These are phyloP conservation scores for Barnettozyma pratensis DNA, from an alignment of 805 yeast species.

Conservation along the genomic window DNA sequence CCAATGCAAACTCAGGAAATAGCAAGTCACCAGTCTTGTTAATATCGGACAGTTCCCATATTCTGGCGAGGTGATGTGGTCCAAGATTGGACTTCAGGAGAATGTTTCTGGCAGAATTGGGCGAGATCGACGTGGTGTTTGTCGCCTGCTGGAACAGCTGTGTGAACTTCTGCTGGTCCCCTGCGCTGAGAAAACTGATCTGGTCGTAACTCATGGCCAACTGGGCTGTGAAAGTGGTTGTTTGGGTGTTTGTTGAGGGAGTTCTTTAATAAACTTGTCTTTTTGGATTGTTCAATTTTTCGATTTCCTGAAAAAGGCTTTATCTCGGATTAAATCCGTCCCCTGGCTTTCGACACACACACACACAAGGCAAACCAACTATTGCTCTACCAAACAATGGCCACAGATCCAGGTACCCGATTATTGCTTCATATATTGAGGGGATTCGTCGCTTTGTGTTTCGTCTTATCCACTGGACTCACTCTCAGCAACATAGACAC, in stretches of 20 bases:
- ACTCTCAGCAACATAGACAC: too few species aligned
- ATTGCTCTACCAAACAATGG: too few species aligned
- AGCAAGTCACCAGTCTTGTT: conserved; percentile 77
- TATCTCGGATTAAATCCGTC: too few species aligned
- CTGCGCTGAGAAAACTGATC: conserved; percentile 59
- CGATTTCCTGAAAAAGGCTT: too few species aligned
- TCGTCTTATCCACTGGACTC: too few species aligned
- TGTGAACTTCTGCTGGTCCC: conserved; percentile 83
- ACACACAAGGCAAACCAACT: too few species aligned
- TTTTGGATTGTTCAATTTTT: too few species aligned
- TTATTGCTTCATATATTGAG: too few species aligned
- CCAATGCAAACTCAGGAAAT: conserved; percentile 92
- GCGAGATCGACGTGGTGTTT: conserved; percentile 49
- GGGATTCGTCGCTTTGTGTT: too few species aligned
- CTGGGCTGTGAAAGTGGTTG: not conserved
- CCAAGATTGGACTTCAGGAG: conserved; percentile 73
- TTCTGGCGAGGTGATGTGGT: conserved; percentile 72
- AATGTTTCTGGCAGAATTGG: conserved; percentile 72
- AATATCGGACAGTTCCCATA: conserved; percentile 89
- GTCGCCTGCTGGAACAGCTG: conserved; percentile 77
- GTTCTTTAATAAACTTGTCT: too few species aligned
- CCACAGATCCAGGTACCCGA: too few species aligned
- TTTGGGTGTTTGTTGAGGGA: not conserved
- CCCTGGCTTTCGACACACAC: too few species aligned
- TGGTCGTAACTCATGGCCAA: conserved; percentile 2